A percentile compares a stretch with the other conserved stretches of the same genome.
Conservation (phyloP, 805 yeast genomes). For the Candida stauntonica region DNA sequence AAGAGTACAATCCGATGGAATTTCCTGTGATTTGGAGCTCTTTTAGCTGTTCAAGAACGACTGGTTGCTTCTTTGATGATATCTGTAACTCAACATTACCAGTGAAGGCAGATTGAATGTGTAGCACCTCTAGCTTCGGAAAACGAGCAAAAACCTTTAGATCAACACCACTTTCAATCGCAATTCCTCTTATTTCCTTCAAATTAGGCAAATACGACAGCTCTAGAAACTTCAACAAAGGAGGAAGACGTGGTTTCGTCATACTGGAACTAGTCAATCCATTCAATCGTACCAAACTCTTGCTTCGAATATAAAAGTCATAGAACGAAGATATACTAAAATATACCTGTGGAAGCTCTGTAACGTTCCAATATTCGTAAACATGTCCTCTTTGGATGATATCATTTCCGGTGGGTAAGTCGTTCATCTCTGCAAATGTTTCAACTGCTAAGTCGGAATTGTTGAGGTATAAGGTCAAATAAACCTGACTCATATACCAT, state of each 20-base stretch:
- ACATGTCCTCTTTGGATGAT: slow-evolving; percentile 18
- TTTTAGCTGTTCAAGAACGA: slow-evolving; percentile 8
- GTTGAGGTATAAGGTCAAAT: slow-evolving; percentile 10
- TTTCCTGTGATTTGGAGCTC: slow-evolving; percentile 20
- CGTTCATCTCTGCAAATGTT: not conserved
- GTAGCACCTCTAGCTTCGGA: slow-evolving; percentile 10
- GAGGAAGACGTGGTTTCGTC: slow-evolving; percentile 20
- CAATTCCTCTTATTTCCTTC: slow-evolving; percentile 14
- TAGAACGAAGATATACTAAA: slow-evolving; percentile 12
- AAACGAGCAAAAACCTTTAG: slow-evolving; percentile 21
- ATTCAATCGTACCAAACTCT: slow-evolving; percentile 9
- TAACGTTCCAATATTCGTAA: slow-evolving; percentile 15
- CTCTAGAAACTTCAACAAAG: slow-evolving; percentile 19
- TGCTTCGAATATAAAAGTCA: slow-evolving; percentile 19
- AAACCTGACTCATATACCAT: slow-evolving; percentile 10
- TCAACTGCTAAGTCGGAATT: slow-evolving; percentile 9
- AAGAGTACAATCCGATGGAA: slow-evolving; percentile 13
- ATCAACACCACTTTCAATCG: slow-evolving; percentile 21
- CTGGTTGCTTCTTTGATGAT: not conserved
- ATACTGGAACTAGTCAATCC: slow-evolving; percentile 21
- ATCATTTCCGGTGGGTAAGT: slow-evolving; percentile 4
- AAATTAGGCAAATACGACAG: slow-evolving; percentile 20
- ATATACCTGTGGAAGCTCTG: slow-evolving; percentile 17
- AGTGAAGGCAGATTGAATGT: slow-evolving; percentile 21
- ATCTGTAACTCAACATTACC: slow-evolving; percentile 11